Base-by-base conservation (phyloP, 108 stramenopile species). In the Fragilariopsis cylindrus region DNA sequence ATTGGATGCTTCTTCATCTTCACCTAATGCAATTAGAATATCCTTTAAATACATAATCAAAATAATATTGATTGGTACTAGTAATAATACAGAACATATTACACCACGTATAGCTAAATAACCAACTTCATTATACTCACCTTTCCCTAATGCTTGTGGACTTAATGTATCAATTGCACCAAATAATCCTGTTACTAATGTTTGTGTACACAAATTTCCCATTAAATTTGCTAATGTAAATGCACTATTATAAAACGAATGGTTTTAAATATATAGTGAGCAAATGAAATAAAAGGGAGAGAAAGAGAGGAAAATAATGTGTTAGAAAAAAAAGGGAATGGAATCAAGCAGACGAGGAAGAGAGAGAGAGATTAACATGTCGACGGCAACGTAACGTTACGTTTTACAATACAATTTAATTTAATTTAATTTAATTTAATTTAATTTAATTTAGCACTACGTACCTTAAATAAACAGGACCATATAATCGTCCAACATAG, bases 171-270 rank as follows among this genome's bases (percentile, higher is more conserved):
- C 84, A 16, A 74, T 21, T n/a, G 84, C 84, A 39, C 70, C 64
- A 56, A 73, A 76, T 4, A 85, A 15, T 5, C 84, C 84, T 9
- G 50, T 7, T 21, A 85, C 53, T 15, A 85, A 30, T 19, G 65
- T 71, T 13, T 79, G 72, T 16, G 78, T 76, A 45, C 74, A 76
- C 0, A 85, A 64, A 57, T 85, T 85, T 7, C 81, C 84, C n/a
- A 73, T 82, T 30, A 85, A 65, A 43, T 70, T 73, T n/a, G 80
- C 84, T 48, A 85, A 54, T 30, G 84, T 75, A 57, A 85, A 81
- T 5, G 65, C 84, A 42, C 63, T 73, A 30, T 30, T 30, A 30
- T 30, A 30, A 30, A 30, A 30, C 1, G 30, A 30, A 30, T 30
- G 30, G 30, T 30, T 30, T 30, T 30, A 30, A 30, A 30, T 30